Conservation (phyloP, 2,329 filamentous ascomycete species). For the Fusarium setosum region DNA sequence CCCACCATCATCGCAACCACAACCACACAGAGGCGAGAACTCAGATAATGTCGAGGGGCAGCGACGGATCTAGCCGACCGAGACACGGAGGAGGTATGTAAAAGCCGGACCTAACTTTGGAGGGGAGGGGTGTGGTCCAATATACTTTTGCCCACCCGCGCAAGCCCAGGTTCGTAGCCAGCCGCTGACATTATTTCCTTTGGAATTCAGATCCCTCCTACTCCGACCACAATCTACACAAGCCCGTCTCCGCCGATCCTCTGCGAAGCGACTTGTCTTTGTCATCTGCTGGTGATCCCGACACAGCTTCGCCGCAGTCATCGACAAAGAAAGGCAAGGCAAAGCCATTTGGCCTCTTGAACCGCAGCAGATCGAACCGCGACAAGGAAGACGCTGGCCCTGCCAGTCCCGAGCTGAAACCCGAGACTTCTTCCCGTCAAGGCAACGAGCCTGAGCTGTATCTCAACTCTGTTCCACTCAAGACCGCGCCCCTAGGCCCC, state of each 20-base stretch:
- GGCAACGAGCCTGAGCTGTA: slow-evolving; percentile 43
- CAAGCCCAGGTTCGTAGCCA: slow-evolving; percentile 18
- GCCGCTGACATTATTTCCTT: slow-evolving; percentile 36
- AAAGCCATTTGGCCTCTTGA: slow-evolving; percentile 65
- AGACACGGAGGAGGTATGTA: slow-evolving; percentile 52
- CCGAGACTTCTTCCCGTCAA: slow-evolving; percentile 35
- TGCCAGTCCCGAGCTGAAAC: slow-evolving; percentile 51
- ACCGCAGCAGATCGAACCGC: slow-evolving; percentile 63
- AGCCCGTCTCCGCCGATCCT: slow-evolving; percentile 54
- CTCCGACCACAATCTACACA: slow-evolving; percentile 50
- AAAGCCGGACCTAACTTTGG: slow-evolving; percentile 28
- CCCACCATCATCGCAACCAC: slow-evolving; percentile 38
- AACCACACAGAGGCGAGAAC: slow-evolving; percentile 51
- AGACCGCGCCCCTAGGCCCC: slow-evolving; percentile 71
- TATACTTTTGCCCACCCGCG: slow-evolving; percentile 31
- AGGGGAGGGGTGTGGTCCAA: slow-evolving; percentile 10
- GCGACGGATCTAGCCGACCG: slow-evolving; percentile 45
- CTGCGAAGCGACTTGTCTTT: slow-evolving; percentile 65
- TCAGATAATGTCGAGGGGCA: slow-evolving; percentile 53
- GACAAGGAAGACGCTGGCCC: slow-evolving; percentile 60
- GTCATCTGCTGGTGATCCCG: slow-evolving; percentile 60
- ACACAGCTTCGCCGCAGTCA: slow-evolving; percentile 49
- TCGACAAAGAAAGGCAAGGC: slow-evolving; percentile 61
- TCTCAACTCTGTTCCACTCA: slow-evolving; percentile 55
- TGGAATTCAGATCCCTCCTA: slow-evolving; percentile 41